Evolutionary conservation across 352 stramenopile species (phyloP), one percentile per base, ranked within the genome.

Genomic region (Pythium rishiriense): DNA sequence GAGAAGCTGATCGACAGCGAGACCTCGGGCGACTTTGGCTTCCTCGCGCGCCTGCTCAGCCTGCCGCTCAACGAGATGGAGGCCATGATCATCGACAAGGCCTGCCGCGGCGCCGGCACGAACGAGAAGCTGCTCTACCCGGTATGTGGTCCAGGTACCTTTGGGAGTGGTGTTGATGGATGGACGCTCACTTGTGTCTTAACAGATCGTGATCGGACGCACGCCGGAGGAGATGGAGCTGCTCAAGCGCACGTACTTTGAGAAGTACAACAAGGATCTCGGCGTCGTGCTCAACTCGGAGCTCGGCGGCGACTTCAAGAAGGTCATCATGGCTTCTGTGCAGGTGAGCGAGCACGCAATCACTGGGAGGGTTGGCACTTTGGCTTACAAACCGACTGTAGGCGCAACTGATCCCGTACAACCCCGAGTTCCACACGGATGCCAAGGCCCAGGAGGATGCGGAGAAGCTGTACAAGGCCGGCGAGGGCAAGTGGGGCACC

Each of bases 211-310:
- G 8, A 49, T 89, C 26, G 82, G 82, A n/a, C 80, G 84, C 68
- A 87, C 79, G 19, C 85, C 87, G 50, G 75, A 88, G 29, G 85
- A 93, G 65, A 65, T 93, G 33, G 74, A 75, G 29, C 79, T 91
- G 71, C 73, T 93, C 47, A 88, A 87, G 68, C 78, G 75, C 57
- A 87, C 80, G 50, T 91, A 87, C 68, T 89, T 84, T 58, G 79
- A 89, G 54, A 83, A 85, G 66, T 90, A 85, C 67, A 85, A 88
- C 57, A 72, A 88, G 60, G 84, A 93, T 54, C 68, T 91, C 56
- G 76, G 71, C 19, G 82, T 81, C 61, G 67, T 85, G 25, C 81
- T 91, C 75, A 66, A 76, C 47, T 81, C 76, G 21, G 81, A 90
- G 58, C 70, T 90, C 10, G 79, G 74, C 41, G 84, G 84, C 22